A percentile compares a stretch with the other conserved stretches of the same genome.
These are phyloP conservation scores for Akanthomyces dipterigenus DNA, from an alignment of 2,329 filamentous ascomycete genomes.

Conservation along the genomic window DNA sequence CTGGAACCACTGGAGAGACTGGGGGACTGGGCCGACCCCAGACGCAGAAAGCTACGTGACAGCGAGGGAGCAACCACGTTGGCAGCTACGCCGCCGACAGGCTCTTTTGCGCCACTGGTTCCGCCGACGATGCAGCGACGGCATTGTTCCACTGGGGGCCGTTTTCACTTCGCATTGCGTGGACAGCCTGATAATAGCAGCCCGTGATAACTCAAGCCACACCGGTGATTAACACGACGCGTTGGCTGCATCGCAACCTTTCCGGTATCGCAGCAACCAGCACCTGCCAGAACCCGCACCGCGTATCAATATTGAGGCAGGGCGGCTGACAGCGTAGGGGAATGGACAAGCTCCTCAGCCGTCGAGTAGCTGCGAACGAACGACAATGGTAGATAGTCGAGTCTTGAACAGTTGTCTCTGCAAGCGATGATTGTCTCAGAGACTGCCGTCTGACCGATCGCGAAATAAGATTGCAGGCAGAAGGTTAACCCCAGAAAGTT, in stretches of 20 bases:
- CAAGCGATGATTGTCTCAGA: too few relatives aligned
- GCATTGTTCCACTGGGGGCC: neutral
- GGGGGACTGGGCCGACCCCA: neutral
- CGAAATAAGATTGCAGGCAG: neutral
- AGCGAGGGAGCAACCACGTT: conserved; percentile 10
- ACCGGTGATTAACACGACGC: neutral
- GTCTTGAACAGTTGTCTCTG: neutral
- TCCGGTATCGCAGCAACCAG: neutral
- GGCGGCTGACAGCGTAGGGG: neutral
- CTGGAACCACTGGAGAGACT: conserved; percentile 8
- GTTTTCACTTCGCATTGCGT: neutral
- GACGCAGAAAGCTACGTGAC: conserved; percentile 11
- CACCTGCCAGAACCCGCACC: neutral
- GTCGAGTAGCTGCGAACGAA: neutral
- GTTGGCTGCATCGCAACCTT: neutral
- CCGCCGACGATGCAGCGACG: neutral
- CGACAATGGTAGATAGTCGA: neutral
- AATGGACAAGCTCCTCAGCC: neutral
- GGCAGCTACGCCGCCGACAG: neutral
- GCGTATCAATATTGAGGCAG: neutral
- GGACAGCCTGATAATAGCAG: neutral
- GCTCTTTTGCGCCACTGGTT: neutral
- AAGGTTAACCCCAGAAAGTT: neutral
- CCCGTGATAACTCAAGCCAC: conserved; percentile 4
- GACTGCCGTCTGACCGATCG: neutral